Percentiles rank a stretch among this genome's conserved stretches.
Evolutionary conservation across 2,329 filamentous ascomycete species (phyloP).

Genomic region (Penicillium sclerotigenum): DNA sequence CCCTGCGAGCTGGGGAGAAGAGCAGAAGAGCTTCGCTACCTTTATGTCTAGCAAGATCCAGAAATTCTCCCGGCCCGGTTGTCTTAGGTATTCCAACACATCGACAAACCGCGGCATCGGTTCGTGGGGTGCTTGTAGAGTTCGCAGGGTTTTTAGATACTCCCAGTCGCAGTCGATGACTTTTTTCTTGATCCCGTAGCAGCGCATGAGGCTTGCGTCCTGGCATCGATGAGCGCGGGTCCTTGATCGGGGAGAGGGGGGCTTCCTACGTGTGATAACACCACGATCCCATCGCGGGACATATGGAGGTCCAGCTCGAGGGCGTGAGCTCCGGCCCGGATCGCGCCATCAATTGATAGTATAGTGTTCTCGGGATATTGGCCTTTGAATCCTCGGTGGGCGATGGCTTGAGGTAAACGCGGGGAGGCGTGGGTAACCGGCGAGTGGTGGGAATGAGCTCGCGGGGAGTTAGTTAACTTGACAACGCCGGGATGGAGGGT

Average conservation of each 20-base stretch:
- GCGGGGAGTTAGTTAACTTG: conserved; percentile 1
- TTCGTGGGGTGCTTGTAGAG: conserved; percentile 64
- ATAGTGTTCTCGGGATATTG: conserved; percentile 83
- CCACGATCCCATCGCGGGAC: conserved; percentile 75
- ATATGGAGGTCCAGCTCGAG: conserved; percentile 88
- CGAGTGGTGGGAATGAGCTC: conserved; percentile 17
- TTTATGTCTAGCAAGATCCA: conserved; percentile 92
- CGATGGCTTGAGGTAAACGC: conserved; percentile 37
- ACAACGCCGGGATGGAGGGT: background rate
- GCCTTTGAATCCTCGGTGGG: conserved; percentile 57
- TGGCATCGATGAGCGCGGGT: conserved; percentile 35
- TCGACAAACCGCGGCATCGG: conserved; percentile 72
- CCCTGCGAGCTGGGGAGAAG: too few species aligned
- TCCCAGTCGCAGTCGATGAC: conserved; percentile 75
- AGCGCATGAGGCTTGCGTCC: conserved; percentile 74
- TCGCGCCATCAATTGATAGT: conserved; percentile 70
- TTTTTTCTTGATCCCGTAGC: conserved; percentile 71
- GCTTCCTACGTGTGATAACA: conserved; percentile 70
- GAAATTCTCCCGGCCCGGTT: conserved; percentile 62
- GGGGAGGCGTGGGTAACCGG: background rate
- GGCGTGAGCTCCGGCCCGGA: conserved; percentile 71
- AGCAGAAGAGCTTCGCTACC: conserved; percentile 41
- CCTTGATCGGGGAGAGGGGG: background rate
- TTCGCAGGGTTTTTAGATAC: conserved; percentile 66
- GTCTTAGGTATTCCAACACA: conserved; percentile 67